These are phyloP conservation scores for Naegleria fowleri DNA, from an alignment of 208 protist species.

Conservation along the genomic window DNA sequence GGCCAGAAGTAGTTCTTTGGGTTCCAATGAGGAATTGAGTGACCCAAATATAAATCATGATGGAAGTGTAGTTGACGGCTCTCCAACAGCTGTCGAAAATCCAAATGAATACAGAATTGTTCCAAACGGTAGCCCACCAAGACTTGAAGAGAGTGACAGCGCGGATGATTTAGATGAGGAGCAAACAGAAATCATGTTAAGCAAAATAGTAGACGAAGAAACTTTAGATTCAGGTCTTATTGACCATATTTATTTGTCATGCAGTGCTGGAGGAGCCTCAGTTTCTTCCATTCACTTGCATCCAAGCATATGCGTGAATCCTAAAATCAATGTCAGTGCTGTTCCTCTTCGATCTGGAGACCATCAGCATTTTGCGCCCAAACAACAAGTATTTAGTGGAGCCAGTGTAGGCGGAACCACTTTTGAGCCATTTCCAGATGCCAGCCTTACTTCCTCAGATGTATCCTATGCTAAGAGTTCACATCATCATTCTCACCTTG, in stretches of 20 bases:
- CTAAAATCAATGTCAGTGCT: background rate
- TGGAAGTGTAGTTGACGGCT: no score
- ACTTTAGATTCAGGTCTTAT: background rate
- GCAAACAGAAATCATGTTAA: background rate
- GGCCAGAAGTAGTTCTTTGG: no score
- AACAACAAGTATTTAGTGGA: background rate
- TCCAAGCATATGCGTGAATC: background rate
- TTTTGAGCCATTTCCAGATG: no score
- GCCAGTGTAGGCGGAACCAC: background rate
- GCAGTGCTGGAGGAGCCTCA: background rate
- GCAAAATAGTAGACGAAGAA: background rate
- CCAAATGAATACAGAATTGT: background rate
- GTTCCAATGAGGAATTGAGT: background rate
- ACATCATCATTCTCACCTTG: background rate
- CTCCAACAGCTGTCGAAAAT: background rate
- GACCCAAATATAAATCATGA: background rate
- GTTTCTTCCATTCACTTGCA: background rate
- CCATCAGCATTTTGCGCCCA: background rate
- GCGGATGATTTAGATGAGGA: background rate
- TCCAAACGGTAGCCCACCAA: background rate
- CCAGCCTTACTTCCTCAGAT: background rate
- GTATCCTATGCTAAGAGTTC: background rate
- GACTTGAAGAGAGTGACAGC: background rate
- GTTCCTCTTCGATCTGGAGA: background rate
- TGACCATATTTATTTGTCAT: background rate